Base-by-base conservation (phyloP, 2,329 filamentous ascomycete species). In the Chaetomium strumarium region DNA sequence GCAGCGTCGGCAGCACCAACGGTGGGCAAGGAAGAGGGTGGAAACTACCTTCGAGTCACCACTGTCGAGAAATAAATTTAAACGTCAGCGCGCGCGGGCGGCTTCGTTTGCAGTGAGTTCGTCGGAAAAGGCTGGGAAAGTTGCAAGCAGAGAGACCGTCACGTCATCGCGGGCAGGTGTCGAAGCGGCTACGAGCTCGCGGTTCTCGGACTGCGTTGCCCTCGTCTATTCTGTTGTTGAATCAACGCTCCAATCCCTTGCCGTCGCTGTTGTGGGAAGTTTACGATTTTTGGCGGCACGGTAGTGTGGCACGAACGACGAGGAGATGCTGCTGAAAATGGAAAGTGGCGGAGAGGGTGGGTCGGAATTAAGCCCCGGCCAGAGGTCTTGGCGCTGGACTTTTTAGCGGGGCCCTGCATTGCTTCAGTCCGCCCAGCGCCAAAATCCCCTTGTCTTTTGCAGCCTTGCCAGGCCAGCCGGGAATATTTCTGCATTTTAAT, bases 91-190 rank as follows among this genome's bases (percentile, higher is more conserved):
- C 48, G 41, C 53, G 53, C 40, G 17, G 38, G 45, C 48, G 47
- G 36, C 51, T 55, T 54, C 2, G 40, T 53, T 53, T 46, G 53
- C 20, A 46, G 36, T 8, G 33, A 34, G 9, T 10, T 53, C 11
- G 40, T n/a, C n/a, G 34, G 40, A 45, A 43, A 43, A 53, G 46
- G 42, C 41, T 50, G 34, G 53, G 38, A 29, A 34, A 53, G 30
- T 55, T 42, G 38, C 16, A 43, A 30, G 53, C 40, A 49, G 46
- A 38, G 45, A 45, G 30, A 51, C 41, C 52, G 60, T 63, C 61
- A 63, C 61, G 61, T 63, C 55, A 63, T 63, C 58, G 57, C 59
- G 57, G 50, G 44, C 19, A 34, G 34, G 14, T 34, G 17, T 46
- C 13, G n/a, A 42, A 49, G 50, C 31, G 46, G 49, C 53, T 40